A percentile compares a stretch with the other conserved stretches of the same genome.
These are phyloP conservation scores for Gardenia jasminoides DNA, from an alignment of 257 asterid genomes.

Conservation along the genomic window DNA sequence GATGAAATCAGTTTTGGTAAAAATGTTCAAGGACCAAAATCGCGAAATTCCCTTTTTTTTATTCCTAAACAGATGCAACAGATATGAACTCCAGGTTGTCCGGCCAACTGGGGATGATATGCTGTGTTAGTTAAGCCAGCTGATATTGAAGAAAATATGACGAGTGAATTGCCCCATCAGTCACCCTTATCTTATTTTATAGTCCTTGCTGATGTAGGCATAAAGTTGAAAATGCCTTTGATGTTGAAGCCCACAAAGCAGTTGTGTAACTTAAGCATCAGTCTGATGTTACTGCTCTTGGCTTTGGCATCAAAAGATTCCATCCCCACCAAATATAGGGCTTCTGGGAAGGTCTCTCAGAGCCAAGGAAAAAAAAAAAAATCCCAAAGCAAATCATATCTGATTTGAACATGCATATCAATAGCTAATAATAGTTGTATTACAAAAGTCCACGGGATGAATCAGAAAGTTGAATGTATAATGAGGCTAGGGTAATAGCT, in stretches of 20 bases:
- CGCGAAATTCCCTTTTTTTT: no score
- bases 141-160: background rate
- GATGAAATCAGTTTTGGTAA: no score
- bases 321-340: conserved; percentile 4
- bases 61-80: background rate
- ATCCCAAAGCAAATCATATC: background rate
- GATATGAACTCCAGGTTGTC: conserved; percentile 9
- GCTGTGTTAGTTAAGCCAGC: background rate
- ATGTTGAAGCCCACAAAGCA: conserved; percentile 24
- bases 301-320: conserved; percentile 8
- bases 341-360: background rate
- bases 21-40: no score
- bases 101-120: background rate
- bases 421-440: background rate
- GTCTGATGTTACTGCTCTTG: conserved; percentile 25
- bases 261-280: conserved; percentile 18
- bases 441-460: background rate
- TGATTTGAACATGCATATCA: background rate
- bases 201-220: conserved; percentile 15
- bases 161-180: conserved; percentile 11
- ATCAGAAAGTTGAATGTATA: background rate
- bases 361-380: background rate
- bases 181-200: conserved; percentile 5
- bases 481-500: background rate
- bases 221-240: conserved; percentile 25